Conservation (phyloP, 306 rosid species). For the Albizia julibrissin region DNA sequence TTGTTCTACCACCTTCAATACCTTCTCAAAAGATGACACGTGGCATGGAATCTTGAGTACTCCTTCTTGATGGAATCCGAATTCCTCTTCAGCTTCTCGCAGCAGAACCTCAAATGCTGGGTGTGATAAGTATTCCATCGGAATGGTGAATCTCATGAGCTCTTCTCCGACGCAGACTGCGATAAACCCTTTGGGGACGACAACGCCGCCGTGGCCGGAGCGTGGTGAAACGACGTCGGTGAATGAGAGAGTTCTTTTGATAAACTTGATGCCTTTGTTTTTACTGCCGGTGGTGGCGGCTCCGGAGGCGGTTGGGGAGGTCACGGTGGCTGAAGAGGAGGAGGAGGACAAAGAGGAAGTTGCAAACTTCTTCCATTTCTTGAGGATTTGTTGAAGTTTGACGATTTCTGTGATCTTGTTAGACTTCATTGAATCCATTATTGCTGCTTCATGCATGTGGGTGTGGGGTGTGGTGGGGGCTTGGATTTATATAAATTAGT, state of each 20-base stretch:
- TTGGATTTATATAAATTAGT: constrained; percentile 47
- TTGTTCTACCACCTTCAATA: constrained; percentile 47
- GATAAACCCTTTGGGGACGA: constrained; percentile 80
- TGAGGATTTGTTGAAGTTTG: constrained; percentile 88
- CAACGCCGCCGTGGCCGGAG: neutral
- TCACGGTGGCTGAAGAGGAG: constrained; percentile 5
- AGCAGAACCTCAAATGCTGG: constrained; percentile 50
- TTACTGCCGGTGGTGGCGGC: neutral
- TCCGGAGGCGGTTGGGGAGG: neutral
- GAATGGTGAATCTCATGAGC: constrained; percentile 75
- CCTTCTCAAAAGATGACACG: constrained; percentile 45
- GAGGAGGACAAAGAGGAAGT: constrained; percentile 37
- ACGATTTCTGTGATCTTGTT: constrained; percentile 85
- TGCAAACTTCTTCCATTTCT: constrained; percentile 83
- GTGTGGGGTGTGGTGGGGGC: constrained; percentile 14
- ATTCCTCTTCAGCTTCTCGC: constrained; percentile 49
- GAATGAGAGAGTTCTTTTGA: constrained; percentile 47
- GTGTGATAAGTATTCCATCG: constrained; percentile 65
- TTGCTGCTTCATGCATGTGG: constrained; percentile 7
- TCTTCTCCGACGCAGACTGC: constrained; percentile 84
- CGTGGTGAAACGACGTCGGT: constrained; percentile 26
- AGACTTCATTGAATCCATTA: constrained; percentile 71
- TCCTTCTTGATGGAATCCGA: constrained; percentile 46
- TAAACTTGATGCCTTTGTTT: constrained; percentile 40
- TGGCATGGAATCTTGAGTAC: constrained; percentile 63